These are phyloP conservation scores for Tylopilus sp. DNA, from an alignment of 768 basidiomycete species.

Conservation along the genomic window DNA sequence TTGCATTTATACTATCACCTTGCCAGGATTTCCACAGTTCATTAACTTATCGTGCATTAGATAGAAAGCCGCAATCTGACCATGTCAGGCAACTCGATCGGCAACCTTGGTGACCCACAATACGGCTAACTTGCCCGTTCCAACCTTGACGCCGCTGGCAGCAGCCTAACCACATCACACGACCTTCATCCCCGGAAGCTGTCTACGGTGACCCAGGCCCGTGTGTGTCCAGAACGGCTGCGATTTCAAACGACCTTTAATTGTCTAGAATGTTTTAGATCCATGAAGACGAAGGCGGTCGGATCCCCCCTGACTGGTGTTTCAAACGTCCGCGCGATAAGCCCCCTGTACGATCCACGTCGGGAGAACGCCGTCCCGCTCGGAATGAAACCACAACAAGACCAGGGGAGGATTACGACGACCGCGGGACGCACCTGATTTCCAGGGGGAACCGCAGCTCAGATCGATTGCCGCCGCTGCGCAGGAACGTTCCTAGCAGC, in stretches of 20 bases:
- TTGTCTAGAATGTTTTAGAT: not conserved
- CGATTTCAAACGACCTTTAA: not conserved
- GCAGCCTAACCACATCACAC: not conserved
- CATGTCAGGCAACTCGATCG: not conserved
- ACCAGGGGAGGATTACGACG: not conserved
- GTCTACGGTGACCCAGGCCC: not conserved
- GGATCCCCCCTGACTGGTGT: too few species aligned
- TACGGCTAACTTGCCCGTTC: too few species aligned
- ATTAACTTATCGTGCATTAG: not conserved
- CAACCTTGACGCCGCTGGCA: too few species aligned
- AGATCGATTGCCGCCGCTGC: not conserved
- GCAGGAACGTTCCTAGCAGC: not conserved
- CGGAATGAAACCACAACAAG: not conserved
- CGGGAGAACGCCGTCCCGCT: not conserved
- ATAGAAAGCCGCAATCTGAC: not conserved
- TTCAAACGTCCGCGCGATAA: slow-evolving; percentile 10
- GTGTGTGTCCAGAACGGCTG: not conserved
- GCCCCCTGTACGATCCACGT: not conserved
- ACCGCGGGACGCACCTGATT: slow-evolving; percentile 1
- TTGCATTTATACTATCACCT: not conserved
- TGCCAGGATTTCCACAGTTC: not conserved
- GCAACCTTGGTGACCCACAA: not conserved
- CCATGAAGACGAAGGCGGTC: not conserved
- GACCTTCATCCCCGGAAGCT: not conserved
- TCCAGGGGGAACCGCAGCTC: not conserved